Conservation (phyloP, 108 stramenopile species). For the Fragilaria crotonensis region DNA sequence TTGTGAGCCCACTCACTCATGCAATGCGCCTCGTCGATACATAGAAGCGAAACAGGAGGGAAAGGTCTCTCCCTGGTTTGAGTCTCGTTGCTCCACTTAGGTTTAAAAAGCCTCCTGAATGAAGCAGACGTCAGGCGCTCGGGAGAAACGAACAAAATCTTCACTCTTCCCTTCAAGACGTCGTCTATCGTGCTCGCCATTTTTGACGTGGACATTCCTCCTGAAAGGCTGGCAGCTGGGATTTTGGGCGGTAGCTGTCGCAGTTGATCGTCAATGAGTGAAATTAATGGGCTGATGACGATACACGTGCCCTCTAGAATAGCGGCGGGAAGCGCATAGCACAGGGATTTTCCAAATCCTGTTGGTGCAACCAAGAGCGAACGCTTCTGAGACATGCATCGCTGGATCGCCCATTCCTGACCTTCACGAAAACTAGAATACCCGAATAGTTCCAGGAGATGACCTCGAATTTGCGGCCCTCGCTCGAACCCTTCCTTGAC, state of each 20-base stretch:
- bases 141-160: constrained; percentile 89
- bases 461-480: constrained; percentile 21
- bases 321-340: constrained; percentile 92
- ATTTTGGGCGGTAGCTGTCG: constrained; percentile 75
- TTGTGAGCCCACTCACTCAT: constrained; percentile 95
- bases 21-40: constrained; percentile 95
- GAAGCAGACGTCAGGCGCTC: constrained; percentile 85
- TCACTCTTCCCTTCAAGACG: constrained; percentile 58
- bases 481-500: constrained; percentile 8
- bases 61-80: constrained; percentile 52
- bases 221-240: constrained; percentile 80
- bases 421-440: constrained; percentile 70
- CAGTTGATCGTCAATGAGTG: constrained; percentile 94
- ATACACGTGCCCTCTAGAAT: constrained; percentile 87
- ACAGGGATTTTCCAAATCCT: constrained; percentile 96
- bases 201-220: constrained; percentile 47
- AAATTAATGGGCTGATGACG: constrained; percentile 94
- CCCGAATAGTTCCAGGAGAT: constrained; percentile 58
- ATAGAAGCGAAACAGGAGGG: constrained; percentile 83
- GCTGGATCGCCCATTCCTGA: constrained; percentile 87
- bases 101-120: constrained; percentile 79
- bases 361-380: constrained; percentile 94
- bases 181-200: constrained; percentile 82
- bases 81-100: constrained; percentile 62
- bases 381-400: constrained; percentile 56